Conservation (phyloP, 305 asterid genomes). For the Striga hermonthica region DNA sequence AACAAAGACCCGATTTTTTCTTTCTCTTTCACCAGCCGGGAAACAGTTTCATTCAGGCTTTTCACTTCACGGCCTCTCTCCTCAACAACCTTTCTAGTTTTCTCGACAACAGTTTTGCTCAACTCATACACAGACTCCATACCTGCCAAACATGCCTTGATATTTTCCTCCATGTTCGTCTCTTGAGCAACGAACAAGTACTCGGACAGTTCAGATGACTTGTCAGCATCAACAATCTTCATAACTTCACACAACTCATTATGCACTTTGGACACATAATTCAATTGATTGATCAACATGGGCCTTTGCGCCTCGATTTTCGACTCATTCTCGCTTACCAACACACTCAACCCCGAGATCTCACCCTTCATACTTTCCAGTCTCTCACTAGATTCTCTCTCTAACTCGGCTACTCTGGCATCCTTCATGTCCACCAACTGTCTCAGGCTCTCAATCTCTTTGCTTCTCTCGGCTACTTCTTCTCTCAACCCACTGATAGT, state of each 20-base stretch:
- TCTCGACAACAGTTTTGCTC: constrained; percentile 61
- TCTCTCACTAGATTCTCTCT: constrained; percentile 49
- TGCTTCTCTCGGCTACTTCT: constrained; percentile 53
- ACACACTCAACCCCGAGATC: constrained; percentile 46
- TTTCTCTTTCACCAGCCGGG: constrained; percentile 71
- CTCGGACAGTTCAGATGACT: constrained; percentile 72
- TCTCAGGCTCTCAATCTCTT: constrained; percentile 53
- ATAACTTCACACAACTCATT: constrained; percentile 58
- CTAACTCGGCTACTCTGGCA: constrained; percentile 45
- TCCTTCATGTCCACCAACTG: constrained; percentile 51
- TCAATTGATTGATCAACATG: constrained; percentile 69
- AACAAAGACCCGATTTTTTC: constrained; percentile 82
- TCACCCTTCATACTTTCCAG: constrained; percentile 52
- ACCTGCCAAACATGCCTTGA: constrained; percentile 82
- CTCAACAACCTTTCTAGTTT: constrained; percentile 64
- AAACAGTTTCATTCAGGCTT: constrained; percentile 57
- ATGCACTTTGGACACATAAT: constrained; percentile 62
- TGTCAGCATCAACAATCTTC: constrained; percentile 71
- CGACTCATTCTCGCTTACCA: constrained; percentile 55
- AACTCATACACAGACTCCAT: constrained; percentile 81
- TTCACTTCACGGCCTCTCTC: constrained; percentile 63
- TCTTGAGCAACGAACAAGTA: constrained; percentile 85
- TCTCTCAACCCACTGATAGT: constrained; percentile 73
- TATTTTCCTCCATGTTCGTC: constrained; percentile 79
- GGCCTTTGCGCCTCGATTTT: constrained; percentile 59